Conservation (phyloP, 129 eudicot genomes). For the Erigeron canadensis region DNA sequence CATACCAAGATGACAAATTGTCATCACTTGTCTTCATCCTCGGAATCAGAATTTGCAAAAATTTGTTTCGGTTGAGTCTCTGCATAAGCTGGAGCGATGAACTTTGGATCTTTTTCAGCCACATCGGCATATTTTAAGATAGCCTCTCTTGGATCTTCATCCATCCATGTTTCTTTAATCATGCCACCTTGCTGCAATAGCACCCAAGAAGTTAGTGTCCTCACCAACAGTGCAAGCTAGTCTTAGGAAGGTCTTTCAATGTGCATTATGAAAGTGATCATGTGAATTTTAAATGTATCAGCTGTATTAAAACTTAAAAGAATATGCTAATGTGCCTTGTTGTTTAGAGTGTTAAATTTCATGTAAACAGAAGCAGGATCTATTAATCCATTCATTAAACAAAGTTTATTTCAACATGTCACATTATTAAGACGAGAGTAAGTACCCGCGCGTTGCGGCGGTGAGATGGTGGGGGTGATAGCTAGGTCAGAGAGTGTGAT, state of each 20-base stretch:
- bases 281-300: neutral
- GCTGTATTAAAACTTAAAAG: no score
- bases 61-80: conserved; percentile 85
- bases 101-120: conserved; percentile 92
- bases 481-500: no score
- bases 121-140: conserved; percentile 91
- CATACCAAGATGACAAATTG: conserved; percentile 1
- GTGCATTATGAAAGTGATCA: neutral
- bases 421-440: no score
- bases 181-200: conserved; percentile 91
- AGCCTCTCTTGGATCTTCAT: conserved; percentile 99
- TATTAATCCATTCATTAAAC: neutral
- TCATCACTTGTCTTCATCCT: conserved; percentile 71
- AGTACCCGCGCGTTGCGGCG: no score
- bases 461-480: no score
- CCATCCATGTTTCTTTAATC: conserved; percentile 99
- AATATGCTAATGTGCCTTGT: no score
- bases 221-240: conserved; percentile 30
- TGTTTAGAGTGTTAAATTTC: no score
- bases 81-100: conserved; percentile 93
- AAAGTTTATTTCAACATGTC: no score
- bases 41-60: conserved; percentile 85
- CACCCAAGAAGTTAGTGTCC: conserved; percentile 14
- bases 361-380: neutral
- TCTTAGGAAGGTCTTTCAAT: conserved; percentile 22